Base-by-base conservation (phyloP, 257 asterid genomes). In the Solanum corneliomulleri region DNA sequence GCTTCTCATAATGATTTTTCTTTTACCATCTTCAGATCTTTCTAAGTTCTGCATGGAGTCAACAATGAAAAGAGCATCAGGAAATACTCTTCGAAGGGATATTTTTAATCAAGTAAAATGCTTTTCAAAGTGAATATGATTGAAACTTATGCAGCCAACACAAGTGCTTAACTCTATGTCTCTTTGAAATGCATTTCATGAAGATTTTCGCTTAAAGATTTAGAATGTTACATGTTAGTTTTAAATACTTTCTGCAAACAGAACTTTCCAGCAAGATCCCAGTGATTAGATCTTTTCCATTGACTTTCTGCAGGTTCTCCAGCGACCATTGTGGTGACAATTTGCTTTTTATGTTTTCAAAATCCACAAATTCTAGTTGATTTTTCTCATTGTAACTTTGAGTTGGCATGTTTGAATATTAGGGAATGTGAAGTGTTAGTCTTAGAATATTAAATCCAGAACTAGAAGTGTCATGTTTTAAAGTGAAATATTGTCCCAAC, bases 1-100 rank as follows among this genome's bases (percentile, higher is more conserved):
- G 90, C 98, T 94, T 92, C 92, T 94, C 89, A 97, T 86, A 82
- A 86, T 72, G 88, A 94, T 90, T 93, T 93, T 97, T 93, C 91
- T 92, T 92, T 93, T 93, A 86, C 94, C 96, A 86, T 92, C 93
- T 89, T 91, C 98, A 89, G 91, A 90, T 90, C 92, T 92, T 85
- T 93, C 98, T 92, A 97, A 89, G 85, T 87, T 92, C 99, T 97
- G 98, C 94, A 89, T 8, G 27, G 72, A 86, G 52, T 78, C 84
- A 78, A 87, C 89, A 86, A 80, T 68, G 64, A 87, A 45, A 60
- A 72, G n/a, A 41, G n/a, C 9, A 23, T 77, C 31, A 49, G 62
- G 45, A 75, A 64, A 70, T 84, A 16, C 29, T 15, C 39, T 86
- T 21, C 23, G 21, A 58, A 35, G 83, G 78, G 45, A 83, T 64